A percentile compares a stretch with the other conserved stretches of the same genome.
Evolutionary conservation across 164 flowering plant genomes (phyloP).

Genomic region (Chimonanthus salicifolius): DNA sequence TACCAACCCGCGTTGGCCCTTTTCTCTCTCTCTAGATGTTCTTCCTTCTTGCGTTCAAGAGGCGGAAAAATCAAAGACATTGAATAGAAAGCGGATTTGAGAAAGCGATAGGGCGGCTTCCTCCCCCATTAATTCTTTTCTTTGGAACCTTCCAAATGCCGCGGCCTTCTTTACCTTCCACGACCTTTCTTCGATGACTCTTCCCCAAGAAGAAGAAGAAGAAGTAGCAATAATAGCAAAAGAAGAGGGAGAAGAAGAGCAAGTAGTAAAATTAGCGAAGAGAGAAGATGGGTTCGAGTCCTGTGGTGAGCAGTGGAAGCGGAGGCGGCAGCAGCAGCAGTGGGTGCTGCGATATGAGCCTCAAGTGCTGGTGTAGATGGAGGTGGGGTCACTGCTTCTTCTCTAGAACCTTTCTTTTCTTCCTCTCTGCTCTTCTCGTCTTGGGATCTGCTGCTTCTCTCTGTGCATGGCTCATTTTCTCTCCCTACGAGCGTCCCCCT

Average conservation of each 20-base stretch:
- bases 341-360: constrained; percentile 31
- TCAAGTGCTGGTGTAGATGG: constrained; percentile 51
- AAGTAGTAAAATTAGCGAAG: neutral
- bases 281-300: constrained; percentile 10
- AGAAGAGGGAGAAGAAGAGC: neutral
- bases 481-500: constrained; percentile 20
- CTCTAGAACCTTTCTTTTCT: constrained; percentile 32
- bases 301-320: neutral
- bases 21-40: no score
- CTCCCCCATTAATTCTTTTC: neutral
- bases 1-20: neutral
- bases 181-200: neutral
- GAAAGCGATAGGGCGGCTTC: neutral
- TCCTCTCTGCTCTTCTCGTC: constrained; percentile 29
- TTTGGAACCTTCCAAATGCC: constrained; percentile 4
- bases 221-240: neutral
- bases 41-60: neutral
- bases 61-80: neutral
- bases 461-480: constrained; percentile 38
- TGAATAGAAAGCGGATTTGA: neutral
- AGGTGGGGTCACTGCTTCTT: constrained; percentile 27
- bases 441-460: constrained; percentile 34
- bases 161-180: neutral
- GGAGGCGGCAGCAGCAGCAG: constrained; percentile 1
- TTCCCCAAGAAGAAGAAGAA: neutral